Percentiles rank a stretch among this genome's conserved stretches.
These are phyloP conservation scores for Alternaria sp. DNA, from an alignment of 2,329 filamentous ascomycete genomes.

Conservation along the genomic window DNA sequence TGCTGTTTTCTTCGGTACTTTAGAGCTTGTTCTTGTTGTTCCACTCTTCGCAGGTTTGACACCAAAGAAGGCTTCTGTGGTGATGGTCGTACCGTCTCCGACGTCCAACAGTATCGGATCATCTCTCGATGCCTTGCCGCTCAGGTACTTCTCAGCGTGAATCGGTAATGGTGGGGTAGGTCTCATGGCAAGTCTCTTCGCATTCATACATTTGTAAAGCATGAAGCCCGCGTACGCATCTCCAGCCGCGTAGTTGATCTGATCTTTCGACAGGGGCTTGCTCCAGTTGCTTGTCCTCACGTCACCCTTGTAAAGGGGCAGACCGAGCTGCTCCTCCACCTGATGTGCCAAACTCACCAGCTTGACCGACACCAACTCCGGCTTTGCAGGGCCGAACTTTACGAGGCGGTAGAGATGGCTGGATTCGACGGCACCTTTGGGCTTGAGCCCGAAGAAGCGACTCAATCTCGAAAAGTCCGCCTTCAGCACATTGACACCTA, in stretches of 20 bases:
- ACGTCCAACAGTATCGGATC: constrained; percentile 30
- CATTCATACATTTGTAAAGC: constrained; percentile 75
- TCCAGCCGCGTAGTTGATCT: constrained; percentile 77
- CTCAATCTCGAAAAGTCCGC: constrained; percentile 70
- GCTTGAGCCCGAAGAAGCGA: constrained; percentile 69
- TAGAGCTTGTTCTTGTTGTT: neutral
- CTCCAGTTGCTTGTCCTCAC: constrained; percentile 82
- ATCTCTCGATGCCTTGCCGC: constrained; percentile 12
- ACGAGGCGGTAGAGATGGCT: constrained; percentile 83
- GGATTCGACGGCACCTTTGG: constrained; percentile 76
- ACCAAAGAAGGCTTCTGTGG: constrained; percentile 32
- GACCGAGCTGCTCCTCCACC: constrained; percentile 71
- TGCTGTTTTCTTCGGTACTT: neutral
- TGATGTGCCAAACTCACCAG: constrained; percentile 72
- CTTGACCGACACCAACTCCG: constrained; percentile 42
- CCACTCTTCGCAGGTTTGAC: constrained; percentile 13
- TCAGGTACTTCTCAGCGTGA: constrained; percentile 37
- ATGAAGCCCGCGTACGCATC: constrained; percentile 86
- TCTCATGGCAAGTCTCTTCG: constrained; percentile 61
- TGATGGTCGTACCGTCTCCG: constrained; percentile 23
- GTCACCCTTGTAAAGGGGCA: constrained; percentile 81
- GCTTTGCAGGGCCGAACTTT: constrained; percentile 65
- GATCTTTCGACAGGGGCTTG: constrained; percentile 63
- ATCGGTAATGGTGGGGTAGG: constrained; percentile 33
- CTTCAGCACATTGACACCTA: constrained; percentile 73